These are phyloP conservation scores for Daldinia caldariorum DNA, from an alignment of 495 filamentous ascomycete species.

Conservation along the genomic window DNA sequence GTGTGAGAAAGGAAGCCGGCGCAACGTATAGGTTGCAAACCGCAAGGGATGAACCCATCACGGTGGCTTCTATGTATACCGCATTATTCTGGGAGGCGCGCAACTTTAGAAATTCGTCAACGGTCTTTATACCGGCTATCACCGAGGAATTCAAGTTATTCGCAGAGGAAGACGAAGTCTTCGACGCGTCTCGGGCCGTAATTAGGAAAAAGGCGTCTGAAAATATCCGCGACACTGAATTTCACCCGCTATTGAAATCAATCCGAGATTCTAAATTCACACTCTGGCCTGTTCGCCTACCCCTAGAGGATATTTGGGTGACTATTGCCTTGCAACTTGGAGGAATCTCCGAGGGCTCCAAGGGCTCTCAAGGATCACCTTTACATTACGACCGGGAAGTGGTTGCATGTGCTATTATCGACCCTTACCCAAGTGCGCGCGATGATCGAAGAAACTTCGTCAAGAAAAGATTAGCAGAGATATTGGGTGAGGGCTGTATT, in stretches of 20 bases:
- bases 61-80: slow-evolving; percentile 13
- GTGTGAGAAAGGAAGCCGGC: slow-evolving; percentile 19
- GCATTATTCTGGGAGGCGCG: slow-evolving; percentile 45
- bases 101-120: slow-evolving; percentile 11
- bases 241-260: slow-evolving; percentile 32
- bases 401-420: slow-evolving; percentile 35
- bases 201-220: neutral
- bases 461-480: neutral
- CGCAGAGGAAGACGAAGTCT: neutral
- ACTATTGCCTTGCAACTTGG: slow-evolving; percentile 31
- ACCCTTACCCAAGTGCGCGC: slow-evolving; percentile 12
- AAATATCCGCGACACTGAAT: neutral
- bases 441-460: slow-evolving; percentile 20
- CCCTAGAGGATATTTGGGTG: slow-evolving; percentile 22
- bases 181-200: neutral
- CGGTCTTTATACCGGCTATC: slow-evolving; percentile 34
- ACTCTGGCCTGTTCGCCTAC: slow-evolving; percentile 25
- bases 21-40: slow-evolving; percentile 41
- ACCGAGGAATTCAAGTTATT: slow-evolving; percentile 37
- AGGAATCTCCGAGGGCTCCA: no score
- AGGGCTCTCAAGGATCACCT: no score
- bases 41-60: slow-evolving; percentile 13
- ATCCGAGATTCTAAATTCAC: slow-evolving; percentile 36
- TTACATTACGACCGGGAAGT: slow-evolving; percentile 18
- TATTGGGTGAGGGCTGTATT: slow-evolving; percentile 41